Evolutionary conservation across 345 rosid species (phyloP), one percentile per base, ranked within the genome.

Genomic region (Adansonia digitata): DNA sequence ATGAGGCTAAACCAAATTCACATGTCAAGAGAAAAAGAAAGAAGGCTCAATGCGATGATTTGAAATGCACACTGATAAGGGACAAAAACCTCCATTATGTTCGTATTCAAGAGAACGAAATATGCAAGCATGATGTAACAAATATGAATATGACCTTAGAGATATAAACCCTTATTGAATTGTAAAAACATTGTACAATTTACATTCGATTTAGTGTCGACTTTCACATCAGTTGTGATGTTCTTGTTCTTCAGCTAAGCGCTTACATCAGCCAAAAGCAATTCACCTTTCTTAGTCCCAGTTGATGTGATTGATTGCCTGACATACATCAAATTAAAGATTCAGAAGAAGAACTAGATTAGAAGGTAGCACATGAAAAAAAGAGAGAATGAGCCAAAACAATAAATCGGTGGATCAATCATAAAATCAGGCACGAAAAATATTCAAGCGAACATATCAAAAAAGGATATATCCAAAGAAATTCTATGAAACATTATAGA

Each of bases 201-300:
- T 81, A 92, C 97, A 51, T 93, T 91, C 59, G 97, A 93, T 59
- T 75, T 88, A 0, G 94, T 85, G 82, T 90, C 91, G 3, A 93
- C 97, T 88, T 95, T 95, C 81, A 95, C 78, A 77, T 95, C 97
- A 80, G 93, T 83, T 14, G 97, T 93, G 84, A 90, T 56, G 73
- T 91, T 95, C 86, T 88, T 95, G 88, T 89, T 93, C 91, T 87
- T 96, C 83, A 93, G 84, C 87, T 88, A 97, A 43, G 97, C 90
- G 72, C 75, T 81, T 35, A 96, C 87, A 89, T 96, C 99, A 75
- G 92, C 97, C 27, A 89, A 71, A 75, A 96, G 85, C 22, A 92
- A 18, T 5, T 86, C 91, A 64, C 94, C 98, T 79, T 96, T 96
- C 90, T 88, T 91, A 0, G 75, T 81, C 72, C 91, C 99, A 8